Base-by-base conservation (phyloP, 345 rosid species). In the Lepidium africanum region DNA sequence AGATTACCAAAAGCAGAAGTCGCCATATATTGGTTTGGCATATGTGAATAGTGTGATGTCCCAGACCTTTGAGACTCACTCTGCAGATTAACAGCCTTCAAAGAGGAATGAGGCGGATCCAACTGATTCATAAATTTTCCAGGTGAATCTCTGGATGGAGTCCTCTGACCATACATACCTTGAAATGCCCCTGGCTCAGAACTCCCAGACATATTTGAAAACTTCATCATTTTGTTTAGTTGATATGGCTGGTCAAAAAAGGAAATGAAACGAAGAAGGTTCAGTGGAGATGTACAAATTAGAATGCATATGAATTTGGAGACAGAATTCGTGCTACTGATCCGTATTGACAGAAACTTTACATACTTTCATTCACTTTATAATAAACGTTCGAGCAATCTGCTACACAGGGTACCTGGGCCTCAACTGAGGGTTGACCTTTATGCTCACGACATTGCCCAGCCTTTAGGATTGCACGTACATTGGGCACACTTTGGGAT, bases 361-460 rank as follows among this genome's bases (percentile, higher is more conserved):
- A 65, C 61, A 57, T 58, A 49, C 59, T 40, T 50, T 50, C 53
- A 57, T 57, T 30, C 60, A 48, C 52, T 72, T 57, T 64, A 37
- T 36, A 13, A 64, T 19, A 65, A 65, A 39, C 16, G 15, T 23
- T 32, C 25, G 50, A 72, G 36, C 17, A 54, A 27, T 39, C 59
- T 73, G 66, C 53, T 64, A 69, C n/a, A 57, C 68, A 54, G 42
- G 40, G 45, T 78, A 93, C 98, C 97, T 88, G 84, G 70, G 78
- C 84, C 52, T 74, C 79, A 37, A 37, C 43, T 1, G 55, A 15
- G 38, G 72, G 55, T 50, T 58, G 78, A 59, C 67, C 75, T 72
- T 67, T 65, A 66, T 63, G 76, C 50, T 69, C 85, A 55, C 52
- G 70, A 78, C 62, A 76, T 49, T 81, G 78, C 42, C 63, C 69